phyloP scores from a whole-genome alignment of 257 asterid genomes.

The Solanum chilense region DNA sequence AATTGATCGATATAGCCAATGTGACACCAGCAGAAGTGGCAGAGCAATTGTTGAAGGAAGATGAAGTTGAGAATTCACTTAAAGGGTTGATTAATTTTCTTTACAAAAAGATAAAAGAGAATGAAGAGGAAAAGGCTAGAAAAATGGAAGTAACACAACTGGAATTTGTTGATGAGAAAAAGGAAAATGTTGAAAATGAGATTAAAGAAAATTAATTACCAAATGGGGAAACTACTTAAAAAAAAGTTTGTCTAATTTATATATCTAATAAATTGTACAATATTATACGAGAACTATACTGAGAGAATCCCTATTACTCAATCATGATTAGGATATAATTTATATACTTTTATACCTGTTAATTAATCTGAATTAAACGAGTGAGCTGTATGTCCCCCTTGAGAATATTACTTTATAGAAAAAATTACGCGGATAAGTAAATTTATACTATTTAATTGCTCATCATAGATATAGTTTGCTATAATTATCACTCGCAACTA shows the following conservation, averaged over 20 bases:
- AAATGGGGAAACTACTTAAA: not conserved
- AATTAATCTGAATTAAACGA: no score
- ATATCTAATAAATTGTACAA: not conserved
- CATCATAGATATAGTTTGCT: no score
- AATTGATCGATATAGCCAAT: not conserved
- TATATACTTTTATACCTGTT: not conserved
- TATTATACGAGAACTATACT: not conserved
- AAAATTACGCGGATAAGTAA: no score
- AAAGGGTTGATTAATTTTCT: not conserved
- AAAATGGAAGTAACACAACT: not conserved
- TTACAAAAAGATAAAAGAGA: not conserved
- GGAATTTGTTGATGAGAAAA: not conserved
- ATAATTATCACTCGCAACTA: no score
- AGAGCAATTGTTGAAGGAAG: slow-evolving; percentile 8
- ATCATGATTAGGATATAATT: not conserved
- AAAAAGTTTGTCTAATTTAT: no score
- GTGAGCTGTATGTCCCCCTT: not conserved
- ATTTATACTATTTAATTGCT: no score
- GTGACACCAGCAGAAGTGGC: slow-evolving; percentile 17
- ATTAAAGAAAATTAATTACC: not conserved
- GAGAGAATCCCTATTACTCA: not conserved
- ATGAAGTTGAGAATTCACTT: slow-evolving; percentile 2
- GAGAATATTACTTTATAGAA: no score
- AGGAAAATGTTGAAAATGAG: not conserved
- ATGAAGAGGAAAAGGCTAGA: not conserved